Base-by-base conservation (phyloP, 2,329 filamentous ascomycete genomes). In the Trichophyton mentagrophytes region DNA sequence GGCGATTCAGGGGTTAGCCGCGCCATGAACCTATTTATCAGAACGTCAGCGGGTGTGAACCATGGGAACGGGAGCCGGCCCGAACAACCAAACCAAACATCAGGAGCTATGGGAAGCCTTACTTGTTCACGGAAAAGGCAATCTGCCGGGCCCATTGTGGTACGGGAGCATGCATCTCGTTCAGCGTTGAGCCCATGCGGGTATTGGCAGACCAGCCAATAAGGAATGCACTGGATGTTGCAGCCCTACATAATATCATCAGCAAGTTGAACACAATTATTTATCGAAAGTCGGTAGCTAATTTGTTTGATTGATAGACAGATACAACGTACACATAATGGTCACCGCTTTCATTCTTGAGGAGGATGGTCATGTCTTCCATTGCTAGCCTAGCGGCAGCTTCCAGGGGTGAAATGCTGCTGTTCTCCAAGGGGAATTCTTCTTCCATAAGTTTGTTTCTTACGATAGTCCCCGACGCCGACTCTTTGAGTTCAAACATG, bases 201-300 rank as follows among this genome's bases (percentile, higher is more conserved):
- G 77, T 71, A 44, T 75, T 68, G 11, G 81, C 72, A 22, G 74
- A 75, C 78, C 79, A 82, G 6, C 80, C 80, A 0, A 79, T 76
- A 1, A 79, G 80, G 64, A 81, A 81, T 3, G 81, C 69, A 13
- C 77, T 81, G 3, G 79, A 79, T 53, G 77, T 79, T 25, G 79
- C 79, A 60, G 74, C 72, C 30, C 77, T 79, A 61, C n/a, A 44
- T 4, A 2, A 42, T 27, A 57, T 15, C 61, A 56, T 59, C 44
- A 25, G 22, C 8, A 36, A 20, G 27, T 25, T 36, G 30, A 30
- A 3, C 25, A n/a, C 20, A 38, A 38, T 38, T 27, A 15, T 51
- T n/a, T 53, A 5, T n/a, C 6, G n/a, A 22, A 55, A 36, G 51
- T 36, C 3, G 27, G 11, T 33, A n/a, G 33, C n/a, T 11, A 42